Base-by-base conservation (phyloP, 257 asterid species). In the Solanum peruvianum region DNA sequence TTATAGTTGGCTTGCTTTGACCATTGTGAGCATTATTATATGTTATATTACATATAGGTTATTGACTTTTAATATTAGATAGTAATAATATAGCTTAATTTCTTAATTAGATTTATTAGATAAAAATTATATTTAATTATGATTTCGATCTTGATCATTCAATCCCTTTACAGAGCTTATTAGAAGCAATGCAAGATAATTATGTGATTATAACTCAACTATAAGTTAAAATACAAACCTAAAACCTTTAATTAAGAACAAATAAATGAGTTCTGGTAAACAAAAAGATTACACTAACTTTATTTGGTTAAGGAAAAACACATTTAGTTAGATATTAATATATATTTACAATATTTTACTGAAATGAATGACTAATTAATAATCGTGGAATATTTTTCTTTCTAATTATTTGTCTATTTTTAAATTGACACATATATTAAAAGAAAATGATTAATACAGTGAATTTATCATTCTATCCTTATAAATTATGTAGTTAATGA, bases 181-280 rank as follows among this genome's bases (percentile, higher is more conserved):
- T 13, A 25, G 25, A 25, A 16, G 35, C 35, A 66, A 5, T 9
- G 7, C 18, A 25, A 5, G 10, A 66, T 66, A 12, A 66, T 66
- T 7, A 21, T 67, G 20, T 1, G 4, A 62, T 11, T n/a, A n/a
- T n/a, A 64, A 0, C 0, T 6, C 0, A 6, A 66, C 6, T 5
- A 25, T 25, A 12, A 6, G n/a, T 27, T 66, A 66, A 11, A 6
- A 66, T 0, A 5, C 35, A 7, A 69, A 29, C 1, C 0, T 9
- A 0, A 67, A 3, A 27, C 11, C 2, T 29, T 1, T 67, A 14
- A 67, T 27, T 29, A 2, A 13, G 0, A 67, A 67, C 1, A 0
- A 67, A 29, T 10, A 66, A 12, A 66, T 66, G 6, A 18, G 29
- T 9, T 60, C 21, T 15, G 3, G 0, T 2, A 35, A 71, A 70